Conservation (phyloP, 495 filamentous ascomycete genomes). For the Melanomma pulvis-pyrius region DNA sequence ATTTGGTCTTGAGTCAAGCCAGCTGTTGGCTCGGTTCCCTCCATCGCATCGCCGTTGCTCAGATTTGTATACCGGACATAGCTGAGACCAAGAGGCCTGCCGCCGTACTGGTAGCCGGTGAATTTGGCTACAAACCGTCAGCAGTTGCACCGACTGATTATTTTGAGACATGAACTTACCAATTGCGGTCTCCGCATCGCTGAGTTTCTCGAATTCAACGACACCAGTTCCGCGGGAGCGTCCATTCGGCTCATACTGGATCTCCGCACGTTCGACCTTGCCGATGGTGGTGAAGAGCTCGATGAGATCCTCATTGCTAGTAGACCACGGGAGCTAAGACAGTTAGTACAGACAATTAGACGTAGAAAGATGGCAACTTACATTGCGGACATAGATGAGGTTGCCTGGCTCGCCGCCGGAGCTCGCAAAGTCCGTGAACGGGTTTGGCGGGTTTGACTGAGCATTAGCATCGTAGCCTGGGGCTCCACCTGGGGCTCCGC, state of each 20-base stretch:
- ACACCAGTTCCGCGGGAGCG: slow-evolving; percentile 94
- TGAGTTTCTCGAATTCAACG: slow-evolving; percentile 81
- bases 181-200: slow-evolving; percentile 90
- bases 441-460: slow-evolving; percentile 69
- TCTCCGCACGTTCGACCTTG: slow-evolving; percentile 96
- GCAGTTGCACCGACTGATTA: neutral
- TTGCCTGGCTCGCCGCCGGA: slow-evolving; percentile 81
- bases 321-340: slow-evolving; percentile 90
- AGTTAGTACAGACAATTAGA: slow-evolving; percentile 26
- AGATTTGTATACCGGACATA: slow-evolving; percentile 86
- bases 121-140: slow-evolving; percentile 70
- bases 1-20: slow-evolving; percentile 94
- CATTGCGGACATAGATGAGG: slow-evolving; percentile 94
- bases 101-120: slow-evolving; percentile 95
- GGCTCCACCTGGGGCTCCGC: slow-evolving; percentile 51
- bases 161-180: slow-evolving; percentile 51
- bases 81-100: slow-evolving; percentile 85
- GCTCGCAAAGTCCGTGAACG: slow-evolving; percentile 93
- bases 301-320: slow-evolving; percentile 93
- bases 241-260: slow-evolving; percentile 96
- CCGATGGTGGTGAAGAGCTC: slow-evolving; percentile 98
- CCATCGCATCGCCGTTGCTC: slow-evolving; percentile 72
- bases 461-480: slow-evolving; percentile 49
- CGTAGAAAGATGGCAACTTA: slow-evolving; percentile 55
- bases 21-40: slow-evolving; percentile 70